Evolutionary conservation across 2,329 filamentous ascomycete species (phyloP), one percentile per base, ranked within the genome.

Genomic region (Colletotrichum somersetense): DNA sequence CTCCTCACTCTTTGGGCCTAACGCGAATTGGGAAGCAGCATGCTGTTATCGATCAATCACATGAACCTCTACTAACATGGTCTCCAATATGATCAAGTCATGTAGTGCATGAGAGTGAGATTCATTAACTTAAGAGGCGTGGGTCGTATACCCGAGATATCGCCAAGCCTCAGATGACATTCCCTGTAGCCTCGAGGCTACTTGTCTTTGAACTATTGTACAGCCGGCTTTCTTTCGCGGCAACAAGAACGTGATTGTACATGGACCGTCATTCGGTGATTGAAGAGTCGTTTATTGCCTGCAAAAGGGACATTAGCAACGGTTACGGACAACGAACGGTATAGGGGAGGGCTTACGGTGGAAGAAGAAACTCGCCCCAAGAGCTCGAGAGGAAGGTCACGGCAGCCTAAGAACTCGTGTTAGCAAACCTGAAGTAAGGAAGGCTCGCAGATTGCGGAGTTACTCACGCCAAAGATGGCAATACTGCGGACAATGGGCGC

Each of bases 361-460:
- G 91, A 75, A 93, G 85, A 71, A 93, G 86, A 77, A 89, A 84
- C 79, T 93, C 91, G 81, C 89, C 88, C 85, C 89, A 91, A 66
- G 89, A 88, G 83, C 90, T 92, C 70, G 89, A 86, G 75, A 93
- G 85, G 81, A 93, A 90, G 48, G 90, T 87, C 66, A 93, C 87
- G 55, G 90, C 90, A 75, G 84, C 88, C 90, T 92, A 70, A 14
- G 71, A 26, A 1, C 44, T 35, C 5, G 52, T 52, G 62, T 76
- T 57, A 75, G 71, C 48, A 59, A 42, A 59, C 2, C n/a, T 23
- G 23, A 10, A 11, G 2, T 18, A 10, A 38, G 57, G 16, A 5
- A 26, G 12, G 40, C 14, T 16, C 18, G 16, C 2, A 50, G 16
- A 46, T n/a, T 26, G 30, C 20, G 55, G 52, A 35, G 56, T 33